These are phyloP conservation scores for Colletotrichum destructivum DNA, from an alignment of 2,329 filamentous ascomycete species.

Conservation along the genomic window DNA sequence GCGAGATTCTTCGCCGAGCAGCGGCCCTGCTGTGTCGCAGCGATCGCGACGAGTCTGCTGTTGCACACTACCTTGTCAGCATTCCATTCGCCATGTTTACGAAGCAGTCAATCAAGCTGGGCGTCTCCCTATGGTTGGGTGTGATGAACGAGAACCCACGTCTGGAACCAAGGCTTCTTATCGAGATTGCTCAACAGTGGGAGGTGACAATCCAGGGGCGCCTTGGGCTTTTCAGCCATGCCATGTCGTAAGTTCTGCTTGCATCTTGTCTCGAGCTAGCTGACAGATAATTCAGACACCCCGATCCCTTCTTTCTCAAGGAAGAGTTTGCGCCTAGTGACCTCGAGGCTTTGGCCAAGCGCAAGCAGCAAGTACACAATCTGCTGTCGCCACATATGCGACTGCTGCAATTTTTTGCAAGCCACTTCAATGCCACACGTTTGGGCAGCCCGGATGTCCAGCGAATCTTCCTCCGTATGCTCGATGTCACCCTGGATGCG, in stretches of 20 bases:
- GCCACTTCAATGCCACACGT: slow-evolving; percentile 95
- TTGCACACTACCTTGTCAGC: slow-evolving; percentile 89
- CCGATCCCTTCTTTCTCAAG: slow-evolving; percentile 91
- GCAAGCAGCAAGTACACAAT: slow-evolving; percentile 85
- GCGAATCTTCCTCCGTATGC: slow-evolving; percentile 83
- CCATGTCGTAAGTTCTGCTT: slow-evolving; percentile 68
- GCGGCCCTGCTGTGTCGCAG: slow-evolving; percentile 89
- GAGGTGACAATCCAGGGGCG: slow-evolving; percentile 84
- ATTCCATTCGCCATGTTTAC: slow-evolving; percentile 96
- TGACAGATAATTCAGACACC: slow-evolving; percentile 66
- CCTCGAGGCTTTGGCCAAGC: slow-evolving; percentile 79
- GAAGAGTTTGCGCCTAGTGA: slow-evolving; percentile 96
- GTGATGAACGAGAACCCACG: slow-evolving; percentile 96
- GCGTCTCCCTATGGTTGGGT: slow-evolving; percentile 95
- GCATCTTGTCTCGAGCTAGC: slow-evolving; percentile 34
- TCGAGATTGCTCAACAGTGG: slow-evolving; percentile 92
- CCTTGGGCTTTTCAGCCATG: slow-evolving; percentile 84
- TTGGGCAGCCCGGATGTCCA: slow-evolving; percentile 87
- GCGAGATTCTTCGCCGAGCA: slow-evolving; percentile 86
- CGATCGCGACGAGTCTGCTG: slow-evolving; percentile 80
- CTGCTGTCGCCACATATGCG: slow-evolving; percentile 89
- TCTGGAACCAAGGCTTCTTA: slow-evolving; percentile 87
- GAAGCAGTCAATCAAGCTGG: slow-evolving; percentile 95
- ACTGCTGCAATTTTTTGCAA: slow-evolving; percentile 89
- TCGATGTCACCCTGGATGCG: slow-evolving; percentile 83